These are phyloP conservation scores for Corynascus novoguineensis DNA, from an alignment of 495 filamentous ascomycete species.

Conservation along the genomic window DNA sequence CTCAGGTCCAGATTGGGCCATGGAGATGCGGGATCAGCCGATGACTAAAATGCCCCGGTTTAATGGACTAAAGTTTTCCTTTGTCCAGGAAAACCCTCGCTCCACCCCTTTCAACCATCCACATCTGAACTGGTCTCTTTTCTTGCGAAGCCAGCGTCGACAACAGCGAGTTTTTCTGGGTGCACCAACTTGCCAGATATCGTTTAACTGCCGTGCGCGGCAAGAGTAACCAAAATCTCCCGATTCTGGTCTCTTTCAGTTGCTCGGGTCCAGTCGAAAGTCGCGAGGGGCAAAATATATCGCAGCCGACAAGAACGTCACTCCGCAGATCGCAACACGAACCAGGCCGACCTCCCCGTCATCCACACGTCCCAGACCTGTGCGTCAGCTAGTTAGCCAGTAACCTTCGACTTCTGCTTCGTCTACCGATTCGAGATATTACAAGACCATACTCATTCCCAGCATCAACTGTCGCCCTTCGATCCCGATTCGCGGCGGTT, in stretches of 20 bases:
- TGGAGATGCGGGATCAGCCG: neutral
- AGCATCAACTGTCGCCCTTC: neutral
- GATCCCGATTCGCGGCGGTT: neutral
- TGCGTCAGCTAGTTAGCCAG: too few relatives aligned
- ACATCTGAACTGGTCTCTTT: neutral
- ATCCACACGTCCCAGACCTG: neutral
- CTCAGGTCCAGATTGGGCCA: neutral
- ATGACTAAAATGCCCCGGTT: slow-evolving; percentile 4
- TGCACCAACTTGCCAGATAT: neutral
- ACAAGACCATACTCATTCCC: neutral
- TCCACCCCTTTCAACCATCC: neutral
- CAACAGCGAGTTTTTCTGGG: neutral
- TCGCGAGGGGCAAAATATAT: neutral
- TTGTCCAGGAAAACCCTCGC: slow-evolving; percentile 16
- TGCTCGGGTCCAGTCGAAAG: neutral
- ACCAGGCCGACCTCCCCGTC: neutral
- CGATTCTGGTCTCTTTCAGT: slow-evolving; percentile 2
- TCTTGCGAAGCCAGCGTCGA: neutral
- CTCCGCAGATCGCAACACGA: neutral
- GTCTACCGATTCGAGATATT: neutral
- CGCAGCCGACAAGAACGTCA: neutral
- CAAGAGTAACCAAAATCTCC: slow-evolving; percentile 4
- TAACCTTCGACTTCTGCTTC: too few relatives aligned
- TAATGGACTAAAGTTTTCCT: slow-evolving; percentile 12
- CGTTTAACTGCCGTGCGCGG: neutral